Conservation (phyloP, 805 yeast species). For the Saccharomycopsis schoenii region DNA sequence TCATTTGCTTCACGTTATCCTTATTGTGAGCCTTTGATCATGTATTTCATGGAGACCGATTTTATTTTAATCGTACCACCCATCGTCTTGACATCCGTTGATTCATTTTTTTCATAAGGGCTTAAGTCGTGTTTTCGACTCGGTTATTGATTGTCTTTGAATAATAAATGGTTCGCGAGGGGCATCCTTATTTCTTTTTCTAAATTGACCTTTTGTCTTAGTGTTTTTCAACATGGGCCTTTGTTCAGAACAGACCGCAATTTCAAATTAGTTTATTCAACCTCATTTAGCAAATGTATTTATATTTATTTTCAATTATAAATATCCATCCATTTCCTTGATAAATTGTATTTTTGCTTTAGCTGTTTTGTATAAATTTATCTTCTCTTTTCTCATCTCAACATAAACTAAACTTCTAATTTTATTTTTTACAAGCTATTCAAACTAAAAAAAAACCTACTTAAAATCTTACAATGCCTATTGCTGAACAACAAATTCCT, state of each 20-base stretch:
- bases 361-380: neutral
- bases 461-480: conserved; percentile 6
- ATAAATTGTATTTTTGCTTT: neutral
- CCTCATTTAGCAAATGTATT: no score
- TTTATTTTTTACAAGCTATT: neutral
- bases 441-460: neutral
- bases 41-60: neutral
- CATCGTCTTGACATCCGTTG: neutral
- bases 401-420: neutral
- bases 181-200: neutral
- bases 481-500: conserved; percentile 9
- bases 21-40: neutral
- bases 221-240: no score
- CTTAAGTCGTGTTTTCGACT: neutral
- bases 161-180: neutral
- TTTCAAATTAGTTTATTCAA: no score
- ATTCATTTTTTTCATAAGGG: neutral
- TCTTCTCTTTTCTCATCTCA: neutral
- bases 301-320: neutral
- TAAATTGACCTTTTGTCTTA: neutral
- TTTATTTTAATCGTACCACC: neutral
- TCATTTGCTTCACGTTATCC: neutral
- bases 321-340: neutral
- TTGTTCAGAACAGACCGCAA: no score
- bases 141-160: no score